Evolutionary conservation across 139 green algal species (phyloP).

Genomic region (Pleodorina starrii): DNA sequence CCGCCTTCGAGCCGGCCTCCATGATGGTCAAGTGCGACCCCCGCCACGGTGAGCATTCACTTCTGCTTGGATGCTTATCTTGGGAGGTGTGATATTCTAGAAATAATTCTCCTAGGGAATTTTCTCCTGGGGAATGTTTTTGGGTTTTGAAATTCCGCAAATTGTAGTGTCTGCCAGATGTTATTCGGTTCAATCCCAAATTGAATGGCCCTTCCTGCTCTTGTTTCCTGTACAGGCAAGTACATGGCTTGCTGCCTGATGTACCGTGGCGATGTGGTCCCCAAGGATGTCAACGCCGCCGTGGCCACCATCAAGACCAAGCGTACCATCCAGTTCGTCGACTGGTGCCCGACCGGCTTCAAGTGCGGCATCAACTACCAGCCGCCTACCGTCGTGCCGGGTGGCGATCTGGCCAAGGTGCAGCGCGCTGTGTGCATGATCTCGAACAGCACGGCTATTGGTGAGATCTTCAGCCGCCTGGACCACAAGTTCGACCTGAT

Average conservation of each 20-base stretch:
- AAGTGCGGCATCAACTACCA: constrained; percentile 99
- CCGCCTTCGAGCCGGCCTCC: constrained; percentile 93
- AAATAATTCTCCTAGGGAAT: neutral
- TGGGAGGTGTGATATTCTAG: neutral
- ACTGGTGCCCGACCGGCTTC: constrained; percentile 99
- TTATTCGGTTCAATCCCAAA: too few relatives aligned
- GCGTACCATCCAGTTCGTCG: constrained; percentile 98
- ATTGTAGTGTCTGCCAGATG: too few relatives aligned
- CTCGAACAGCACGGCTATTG: constrained; percentile 98
- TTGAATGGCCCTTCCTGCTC: too few relatives aligned
- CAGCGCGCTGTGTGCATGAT: constrained; percentile 99
- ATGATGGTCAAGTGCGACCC: constrained; percentile 99
- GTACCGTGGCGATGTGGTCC: constrained; percentile 99
- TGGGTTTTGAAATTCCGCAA: neutral
- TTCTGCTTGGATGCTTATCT: neutral
- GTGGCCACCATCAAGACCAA: constrained; percentile 99
- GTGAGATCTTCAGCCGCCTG: constrained; percentile 97
- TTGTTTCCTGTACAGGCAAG: constrained; percentile 78
- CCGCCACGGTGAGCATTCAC: constrained; percentile 76
- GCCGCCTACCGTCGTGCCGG: constrained; percentile 97
- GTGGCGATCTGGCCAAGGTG: constrained; percentile 99
- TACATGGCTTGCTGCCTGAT: constrained; percentile 99
- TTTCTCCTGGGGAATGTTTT: neutral
- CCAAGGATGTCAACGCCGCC: constrained; percentile 98
- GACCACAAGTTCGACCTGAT: constrained; percentile 99